phyloP scores from a whole-genome alignment of 129 eudicot genomes.

The Ambrosia trifida region DNA sequence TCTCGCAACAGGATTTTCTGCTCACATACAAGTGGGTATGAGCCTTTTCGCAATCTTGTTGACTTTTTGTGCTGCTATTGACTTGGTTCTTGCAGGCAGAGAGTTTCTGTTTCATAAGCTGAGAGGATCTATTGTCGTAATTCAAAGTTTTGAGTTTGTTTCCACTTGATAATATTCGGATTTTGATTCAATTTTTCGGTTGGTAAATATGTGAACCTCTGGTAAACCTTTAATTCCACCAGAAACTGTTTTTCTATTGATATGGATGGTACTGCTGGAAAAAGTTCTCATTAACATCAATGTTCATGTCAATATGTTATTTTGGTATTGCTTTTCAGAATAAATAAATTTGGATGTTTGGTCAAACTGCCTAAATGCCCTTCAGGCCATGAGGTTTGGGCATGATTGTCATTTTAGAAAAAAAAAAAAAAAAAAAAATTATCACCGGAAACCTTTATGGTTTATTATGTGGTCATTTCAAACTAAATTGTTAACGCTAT shows the following conservation, averaged over 20 bases:
- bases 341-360: too few relatives aligned
- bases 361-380: too few relatives aligned
- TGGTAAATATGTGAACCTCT: constrained; percentile 35
- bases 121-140: constrained; percentile 31
- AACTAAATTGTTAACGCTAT: too few relatives aligned
- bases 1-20: constrained; percentile 28
- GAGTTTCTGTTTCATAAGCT: constrained; percentile 25
- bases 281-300: not conserved
- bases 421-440: too few relatives aligned
- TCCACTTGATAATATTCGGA: constrained; percentile 17
- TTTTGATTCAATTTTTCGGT: constrained; percentile 36
- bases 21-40: constrained; percentile 28
- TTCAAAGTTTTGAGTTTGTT: constrained; percentile 28
- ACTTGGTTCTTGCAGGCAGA: constrained; percentile 35
- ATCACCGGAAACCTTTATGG: too few relatives aligned
- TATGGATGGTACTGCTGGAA: constrained; percentile 9
- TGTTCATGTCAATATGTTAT: not conserved
- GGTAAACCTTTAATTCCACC: constrained; percentile 19
- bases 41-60: constrained; percentile 14
- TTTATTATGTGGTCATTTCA: too few relatives aligned
- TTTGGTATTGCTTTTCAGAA: not conserved
- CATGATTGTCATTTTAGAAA: too few relatives aligned
- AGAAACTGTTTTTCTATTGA: constrained; percentile 20
- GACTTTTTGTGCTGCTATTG: constrained; percentile 19
- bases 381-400: too few relatives aligned